Conservation (phyloP, 2,329 filamentous ascomycete genomes). For the Purpureocillium takamizusanense region DNA sequence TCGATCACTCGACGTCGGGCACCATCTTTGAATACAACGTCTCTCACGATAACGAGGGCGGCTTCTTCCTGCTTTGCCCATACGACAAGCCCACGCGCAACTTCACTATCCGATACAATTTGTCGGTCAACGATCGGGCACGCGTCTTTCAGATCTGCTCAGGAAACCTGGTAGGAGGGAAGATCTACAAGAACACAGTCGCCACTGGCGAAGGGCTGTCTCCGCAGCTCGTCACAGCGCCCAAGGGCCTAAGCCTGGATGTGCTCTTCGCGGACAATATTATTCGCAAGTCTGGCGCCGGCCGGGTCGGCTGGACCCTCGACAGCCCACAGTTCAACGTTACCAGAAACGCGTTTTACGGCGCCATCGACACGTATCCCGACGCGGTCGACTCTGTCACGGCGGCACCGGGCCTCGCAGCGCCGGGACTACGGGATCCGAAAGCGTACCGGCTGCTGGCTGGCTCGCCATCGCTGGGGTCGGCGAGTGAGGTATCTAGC, state of each 20-base stretch:
- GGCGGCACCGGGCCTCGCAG: not conserved
- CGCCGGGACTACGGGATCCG: not conserved
- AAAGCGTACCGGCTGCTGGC: not conserved
- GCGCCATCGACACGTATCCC: not conserved
- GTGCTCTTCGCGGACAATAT: conserved; percentile 1
- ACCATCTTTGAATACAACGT: conserved; percentile 3
- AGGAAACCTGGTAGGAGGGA: not conserved
- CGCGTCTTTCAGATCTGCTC: conserved; percentile 1
- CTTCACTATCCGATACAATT: conserved; percentile 3
- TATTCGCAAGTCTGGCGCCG: not conserved
- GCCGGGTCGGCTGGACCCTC: not conserved
- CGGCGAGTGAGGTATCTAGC: not conserved
- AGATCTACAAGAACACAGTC: conserved; percentile 3
- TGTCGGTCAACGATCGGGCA: conserved; percentile 3
- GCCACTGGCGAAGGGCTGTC: not conserved
- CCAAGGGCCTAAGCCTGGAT: not conserved
- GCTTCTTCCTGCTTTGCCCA: conserved; percentile 1
- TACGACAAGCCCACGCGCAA: conserved; percentile 2
- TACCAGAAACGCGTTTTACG: not conserved
- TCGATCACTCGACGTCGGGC: conserved; percentile 2
- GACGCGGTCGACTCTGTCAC: not conserved
- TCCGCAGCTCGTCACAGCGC: not conserved
- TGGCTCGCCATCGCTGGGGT: not conserved
- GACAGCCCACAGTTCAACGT: not conserved
- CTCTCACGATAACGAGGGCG: conserved; percentile 4